Conservation (phyloP, 2,329 filamentous ascomycete genomes). For the Penicillium frequentans region DNA sequence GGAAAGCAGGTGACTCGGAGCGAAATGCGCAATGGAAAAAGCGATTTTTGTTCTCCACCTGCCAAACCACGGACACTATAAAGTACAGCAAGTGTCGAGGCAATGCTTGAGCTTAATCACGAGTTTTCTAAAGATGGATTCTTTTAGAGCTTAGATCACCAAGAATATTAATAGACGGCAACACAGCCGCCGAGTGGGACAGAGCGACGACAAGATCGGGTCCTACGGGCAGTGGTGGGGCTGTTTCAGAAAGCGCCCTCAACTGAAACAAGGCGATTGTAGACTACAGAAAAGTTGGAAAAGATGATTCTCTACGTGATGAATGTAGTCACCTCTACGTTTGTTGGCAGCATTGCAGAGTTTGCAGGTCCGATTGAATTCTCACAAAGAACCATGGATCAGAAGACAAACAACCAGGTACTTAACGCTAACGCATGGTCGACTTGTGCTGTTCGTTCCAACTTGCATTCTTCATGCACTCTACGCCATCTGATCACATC, state of each 20-base stretch:
- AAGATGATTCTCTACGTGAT: background rate
- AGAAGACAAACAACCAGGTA: background rate
- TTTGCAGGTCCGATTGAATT: background rate
- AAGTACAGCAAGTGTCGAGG: background rate
- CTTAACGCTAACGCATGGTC: background rate
- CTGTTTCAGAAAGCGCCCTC: constrained; percentile 28
- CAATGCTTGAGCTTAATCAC: background rate
- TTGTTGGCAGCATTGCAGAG: background rate
- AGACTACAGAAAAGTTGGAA: background rate
- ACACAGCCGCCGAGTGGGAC: constrained; percentile 20
- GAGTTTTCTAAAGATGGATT: background rate
- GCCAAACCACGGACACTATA: background rate
- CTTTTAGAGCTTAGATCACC: background rate
- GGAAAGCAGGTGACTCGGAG: constrained; percentile 18
- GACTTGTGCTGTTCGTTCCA: background rate
- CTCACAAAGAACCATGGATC: background rate
- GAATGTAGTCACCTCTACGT: background rate
- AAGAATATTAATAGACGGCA: constrained; percentile 25
- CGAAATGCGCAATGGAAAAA: background rate
- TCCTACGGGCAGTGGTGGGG: constrained; percentile 18
- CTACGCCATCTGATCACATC: background rate
- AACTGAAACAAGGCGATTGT: constrained; percentile 17
- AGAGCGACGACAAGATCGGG: constrained; percentile 17
- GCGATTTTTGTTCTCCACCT: constrained; percentile 11
- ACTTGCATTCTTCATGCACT: background rate